Conservation (phyloP, 139 green algal genomes). For the Trebouxia sp. region DNA sequence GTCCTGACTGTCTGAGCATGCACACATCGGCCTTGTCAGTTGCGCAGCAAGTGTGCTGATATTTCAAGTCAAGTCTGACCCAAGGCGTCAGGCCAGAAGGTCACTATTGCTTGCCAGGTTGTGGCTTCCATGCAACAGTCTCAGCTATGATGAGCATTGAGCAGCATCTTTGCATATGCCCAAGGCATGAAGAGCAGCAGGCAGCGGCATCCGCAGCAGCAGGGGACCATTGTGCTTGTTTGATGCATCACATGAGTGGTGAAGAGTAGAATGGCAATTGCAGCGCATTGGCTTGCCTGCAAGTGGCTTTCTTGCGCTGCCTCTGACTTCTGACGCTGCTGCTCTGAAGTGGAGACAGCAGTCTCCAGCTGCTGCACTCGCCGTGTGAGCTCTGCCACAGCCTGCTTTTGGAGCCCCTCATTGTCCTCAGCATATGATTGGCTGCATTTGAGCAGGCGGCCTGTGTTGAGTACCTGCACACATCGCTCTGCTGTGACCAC, state of each 20-base stretch:
- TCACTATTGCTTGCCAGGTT: no score
- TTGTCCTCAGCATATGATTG: conserved; percentile 43
- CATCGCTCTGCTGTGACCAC: neutral
- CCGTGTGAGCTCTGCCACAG: neutral
- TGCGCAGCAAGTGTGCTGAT: neutral
- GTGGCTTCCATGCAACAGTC: no score
- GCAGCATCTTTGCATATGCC: neutral
- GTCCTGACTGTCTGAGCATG: neutral
- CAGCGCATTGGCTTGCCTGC: neutral
- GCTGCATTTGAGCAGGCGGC: conserved; percentile 31
- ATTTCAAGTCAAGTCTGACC: no score
- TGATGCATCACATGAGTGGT: neutral
- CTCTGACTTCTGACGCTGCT: conserved; percentile 24
- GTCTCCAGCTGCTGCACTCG: conserved; percentile 30
- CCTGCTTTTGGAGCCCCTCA: conserved; percentile 11
- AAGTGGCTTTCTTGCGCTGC: conserved; percentile 8
- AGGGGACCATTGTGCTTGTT: neutral
- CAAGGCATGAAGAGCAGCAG: neutral
- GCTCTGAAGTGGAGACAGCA: neutral
- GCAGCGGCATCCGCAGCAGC: neutral
- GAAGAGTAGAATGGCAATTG: no score
- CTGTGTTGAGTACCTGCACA: conserved; percentile 36
- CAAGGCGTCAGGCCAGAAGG: no score
- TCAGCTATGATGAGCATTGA: neutral
- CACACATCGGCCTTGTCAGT: neutral